phyloP scores from a whole-genome alignment of 208 protist genomes.

The Wallacemonas sp. region DNA sequence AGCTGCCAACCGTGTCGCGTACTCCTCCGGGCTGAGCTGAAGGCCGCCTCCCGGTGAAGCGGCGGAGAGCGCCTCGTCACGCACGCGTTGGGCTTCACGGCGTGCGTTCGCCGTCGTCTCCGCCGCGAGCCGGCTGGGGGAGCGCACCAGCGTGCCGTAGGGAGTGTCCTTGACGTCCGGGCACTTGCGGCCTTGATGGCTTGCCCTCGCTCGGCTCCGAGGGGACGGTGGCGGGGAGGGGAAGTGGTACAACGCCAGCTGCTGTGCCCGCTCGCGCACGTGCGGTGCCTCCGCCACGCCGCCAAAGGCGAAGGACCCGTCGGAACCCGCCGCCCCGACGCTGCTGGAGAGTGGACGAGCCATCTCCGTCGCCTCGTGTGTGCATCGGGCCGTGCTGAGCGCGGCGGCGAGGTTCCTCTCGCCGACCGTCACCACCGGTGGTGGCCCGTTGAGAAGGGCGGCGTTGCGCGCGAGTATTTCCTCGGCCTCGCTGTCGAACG shows the following conservation, averaged over 20 bases:
- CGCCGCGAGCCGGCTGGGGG: not conserved
- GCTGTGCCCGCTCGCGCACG: not conserved
- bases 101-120: not conserved
- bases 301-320: not conserved
- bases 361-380: too few species aligned
- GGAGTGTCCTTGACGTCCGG: conserved; percentile 1
- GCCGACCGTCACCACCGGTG: conserved; percentile 1
- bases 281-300: not conserved
- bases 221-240: conserved; percentile 5
- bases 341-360: not conserved
- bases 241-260: conserved; percentile 6
- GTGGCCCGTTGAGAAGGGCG: not conserved
- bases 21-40: conserved; percentile 6
- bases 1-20: not conserved
- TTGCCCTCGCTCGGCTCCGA: not conserved
- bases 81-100: conserved; percentile 7
- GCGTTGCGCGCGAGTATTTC: conserved; percentile 2
- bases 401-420: not conserved
- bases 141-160: conserved; percentile 7
- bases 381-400: not conserved
- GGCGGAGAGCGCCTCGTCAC: conserved; percentile 18
- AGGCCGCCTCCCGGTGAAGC: not conserved
- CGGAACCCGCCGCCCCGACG: not conserved
- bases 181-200: not conserved
- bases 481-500: conserved; percentile 7